phyloP scores from a whole-genome alignment of 192 early-diverging fungal genomes.

The Coemansia sp. region DNA sequence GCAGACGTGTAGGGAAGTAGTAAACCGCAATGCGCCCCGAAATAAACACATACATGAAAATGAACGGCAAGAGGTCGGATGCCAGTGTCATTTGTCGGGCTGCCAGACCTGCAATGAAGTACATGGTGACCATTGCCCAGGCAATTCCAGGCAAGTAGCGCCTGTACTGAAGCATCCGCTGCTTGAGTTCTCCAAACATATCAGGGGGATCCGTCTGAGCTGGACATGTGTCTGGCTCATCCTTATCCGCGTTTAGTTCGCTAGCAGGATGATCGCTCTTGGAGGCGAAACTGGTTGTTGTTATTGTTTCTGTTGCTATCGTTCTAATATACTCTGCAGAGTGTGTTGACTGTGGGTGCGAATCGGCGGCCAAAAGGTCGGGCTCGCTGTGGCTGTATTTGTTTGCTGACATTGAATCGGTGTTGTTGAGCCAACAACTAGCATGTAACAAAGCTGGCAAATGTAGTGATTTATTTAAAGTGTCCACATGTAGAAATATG shows the following conservation, averaged over 20 bases:
- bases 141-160: slow-evolving; percentile 30
- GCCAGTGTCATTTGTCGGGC: slow-evolving; percentile 49
- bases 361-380: not conserved
- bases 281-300: not conserved
- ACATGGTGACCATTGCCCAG: slow-evolving; percentile 60
- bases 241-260: not conserved
- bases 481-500: too few relatives aligned
- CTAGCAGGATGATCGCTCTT: not conserved
- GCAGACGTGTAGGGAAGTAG: slow-evolving; percentile 37
- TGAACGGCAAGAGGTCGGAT: slow-evolving; percentile 46
- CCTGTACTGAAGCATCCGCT: slow-evolving; percentile 11
- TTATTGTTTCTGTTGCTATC: too few relatives aligned
- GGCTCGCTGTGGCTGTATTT: not conserved
- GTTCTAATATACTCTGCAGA: not conserved
- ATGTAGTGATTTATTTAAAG: too few relatives aligned
- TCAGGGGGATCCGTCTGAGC: not conserved
- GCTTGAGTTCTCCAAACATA: slow-evolving; percentile 2
- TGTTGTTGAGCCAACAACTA: not conserved
- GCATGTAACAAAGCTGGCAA: too few relatives aligned
- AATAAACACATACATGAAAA: slow-evolving; percentile 55
- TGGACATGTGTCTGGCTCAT: too few relatives aligned
- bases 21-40: slow-evolving; percentile 52
- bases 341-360: not conserved
- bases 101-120: slow-evolving; percentile 59
- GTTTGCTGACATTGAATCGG: not conserved